These are phyloP conservation scores for Kandelia obovata DNA, from an alignment of 345 rosid genomes.

Conservation along the genomic window DNA sequence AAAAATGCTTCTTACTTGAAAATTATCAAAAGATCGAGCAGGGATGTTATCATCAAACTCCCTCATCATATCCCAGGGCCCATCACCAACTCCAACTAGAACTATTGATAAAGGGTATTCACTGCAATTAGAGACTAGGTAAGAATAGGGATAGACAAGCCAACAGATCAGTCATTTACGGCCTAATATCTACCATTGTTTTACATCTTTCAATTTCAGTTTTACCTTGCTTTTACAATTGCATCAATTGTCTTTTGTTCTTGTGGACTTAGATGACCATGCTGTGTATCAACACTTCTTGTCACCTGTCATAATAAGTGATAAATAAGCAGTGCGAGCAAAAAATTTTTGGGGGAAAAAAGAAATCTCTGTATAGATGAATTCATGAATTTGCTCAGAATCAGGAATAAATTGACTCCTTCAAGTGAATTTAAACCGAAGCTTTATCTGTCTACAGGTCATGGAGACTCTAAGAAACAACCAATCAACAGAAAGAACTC, in stretches of 20 bases:
- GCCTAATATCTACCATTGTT: not conserved
- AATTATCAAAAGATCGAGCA: slow-evolving; percentile 87
- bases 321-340: not conserved
- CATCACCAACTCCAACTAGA: slow-evolving; percentile 96
- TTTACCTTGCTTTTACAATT: slow-evolving; percentile 85
- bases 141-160: not conserved
- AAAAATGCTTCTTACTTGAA: slow-evolving; percentile 52
- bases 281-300: slow-evolving; percentile 73
- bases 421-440: not conserved
- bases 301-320: slow-evolving; percentile 54
- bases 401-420: not conserved
- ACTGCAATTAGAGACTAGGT: slow-evolving; percentile 38
- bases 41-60: slow-evolving; percentile 98
- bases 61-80: slow-evolving; percentile 99
- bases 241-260: slow-evolving; percentile 91
- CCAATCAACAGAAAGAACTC: not conserved
- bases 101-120: slow-evolving; percentile 83
- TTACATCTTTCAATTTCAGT: not conserved
- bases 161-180: not conserved
- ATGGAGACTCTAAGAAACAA: not conserved
- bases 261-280: slow-evolving; percentile 80
- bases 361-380: not conserved
- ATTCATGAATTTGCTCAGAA: not conserved
- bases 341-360: not conserved
- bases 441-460: not conserved